Evolutionary conservation across 1,139 yeast genomes (phyloP).

Genomic region (Maudiozyma humilis): DNA sequence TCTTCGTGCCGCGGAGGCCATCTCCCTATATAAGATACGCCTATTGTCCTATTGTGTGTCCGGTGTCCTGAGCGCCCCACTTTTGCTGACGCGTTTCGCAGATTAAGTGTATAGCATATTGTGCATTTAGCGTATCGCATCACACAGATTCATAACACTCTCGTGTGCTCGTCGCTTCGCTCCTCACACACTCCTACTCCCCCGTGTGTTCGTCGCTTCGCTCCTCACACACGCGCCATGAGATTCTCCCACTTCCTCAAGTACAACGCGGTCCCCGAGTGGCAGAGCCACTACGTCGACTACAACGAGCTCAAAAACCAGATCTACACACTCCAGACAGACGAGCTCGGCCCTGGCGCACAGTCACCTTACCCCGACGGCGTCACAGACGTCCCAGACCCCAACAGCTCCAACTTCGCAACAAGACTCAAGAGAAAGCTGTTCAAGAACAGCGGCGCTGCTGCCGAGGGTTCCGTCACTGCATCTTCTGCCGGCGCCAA

Average conservation of each 20-base stretch:
- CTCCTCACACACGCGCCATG: slow-evolving; percentile 35
- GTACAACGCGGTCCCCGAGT: slow-evolving; percentile 70
- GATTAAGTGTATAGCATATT: too few relatives aligned
- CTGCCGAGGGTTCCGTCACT: not conserved
- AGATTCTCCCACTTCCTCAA: slow-evolving; percentile 66
- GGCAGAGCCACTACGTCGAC: slow-evolving; percentile 64
- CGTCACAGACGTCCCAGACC: slow-evolving; percentile 1
- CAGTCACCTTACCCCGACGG: slow-evolving; percentile 10
- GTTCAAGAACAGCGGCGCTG: slow-evolving; percentile 2
- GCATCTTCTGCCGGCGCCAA: not conserved
- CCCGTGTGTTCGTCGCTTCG: too few relatives aligned
- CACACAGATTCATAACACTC: too few relatives aligned
- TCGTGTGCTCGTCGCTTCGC: too few relatives aligned
- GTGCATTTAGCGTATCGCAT: too few relatives aligned
- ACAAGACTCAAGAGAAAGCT: slow-evolving; percentile 16
- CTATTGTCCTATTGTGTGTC: too few relatives aligned
- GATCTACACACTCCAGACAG: slow-evolving; percentile 55
- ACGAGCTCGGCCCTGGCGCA: slow-evolving; percentile 34
- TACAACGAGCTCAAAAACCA: slow-evolving; percentile 56
- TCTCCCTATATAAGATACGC: too few relatives aligned
- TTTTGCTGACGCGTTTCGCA: too few relatives aligned
- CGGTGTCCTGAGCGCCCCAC: too few relatives aligned
- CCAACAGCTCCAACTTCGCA: slow-evolving; percentile 7
- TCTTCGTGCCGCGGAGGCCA: too few relatives aligned
- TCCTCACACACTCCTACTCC: too few relatives aligned